Percentiles rank a stretch among this genome's conserved stretches.
phyloP scores from a whole-genome alignment of 352 stramenopile species.

The Phytophthora aleatoria region DNA sequence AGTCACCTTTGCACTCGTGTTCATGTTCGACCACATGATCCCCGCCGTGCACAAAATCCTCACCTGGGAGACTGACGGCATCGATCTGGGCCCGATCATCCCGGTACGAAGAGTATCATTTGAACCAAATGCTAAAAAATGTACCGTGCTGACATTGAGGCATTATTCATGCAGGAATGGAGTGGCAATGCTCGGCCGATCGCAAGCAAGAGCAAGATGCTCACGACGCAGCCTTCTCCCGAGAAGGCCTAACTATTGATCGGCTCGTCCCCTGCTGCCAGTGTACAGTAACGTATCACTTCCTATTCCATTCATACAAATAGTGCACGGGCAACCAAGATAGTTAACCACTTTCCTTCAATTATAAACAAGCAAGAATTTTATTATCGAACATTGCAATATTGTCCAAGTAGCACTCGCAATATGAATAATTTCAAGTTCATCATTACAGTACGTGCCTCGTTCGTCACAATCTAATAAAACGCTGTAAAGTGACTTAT shows the following conservation, averaged over 20 bases:
- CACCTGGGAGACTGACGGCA: constrained; percentile 40
- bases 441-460: background rate
- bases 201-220: constrained; percentile 9
- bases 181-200: constrained; percentile 6
- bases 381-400: no score
- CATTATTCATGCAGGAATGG: constrained; percentile 8
- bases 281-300: background rate
- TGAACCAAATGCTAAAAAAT: background rate
- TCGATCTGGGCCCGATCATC: constrained; percentile 7
- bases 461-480: constrained; percentile 5
- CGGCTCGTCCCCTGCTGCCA: background rate
- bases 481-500: constrained; percentile 41
- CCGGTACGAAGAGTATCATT: background rate
- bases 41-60: constrained; percentile 51
- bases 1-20: constrained; percentile 37
- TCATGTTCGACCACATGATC: constrained; percentile 49
- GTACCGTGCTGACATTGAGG: background rate
- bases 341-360: background rate
- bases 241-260: background rate
- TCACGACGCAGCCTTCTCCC: background rate
- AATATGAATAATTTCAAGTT: no score
- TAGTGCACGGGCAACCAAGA: background rate
- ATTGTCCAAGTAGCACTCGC: no score
- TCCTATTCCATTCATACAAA: background rate
- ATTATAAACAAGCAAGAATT: constrained; percentile 6